Base-by-base conservation (phyloP, 2,329 filamentous ascomycete species). In the Niveomyces coronatus region DNA sequence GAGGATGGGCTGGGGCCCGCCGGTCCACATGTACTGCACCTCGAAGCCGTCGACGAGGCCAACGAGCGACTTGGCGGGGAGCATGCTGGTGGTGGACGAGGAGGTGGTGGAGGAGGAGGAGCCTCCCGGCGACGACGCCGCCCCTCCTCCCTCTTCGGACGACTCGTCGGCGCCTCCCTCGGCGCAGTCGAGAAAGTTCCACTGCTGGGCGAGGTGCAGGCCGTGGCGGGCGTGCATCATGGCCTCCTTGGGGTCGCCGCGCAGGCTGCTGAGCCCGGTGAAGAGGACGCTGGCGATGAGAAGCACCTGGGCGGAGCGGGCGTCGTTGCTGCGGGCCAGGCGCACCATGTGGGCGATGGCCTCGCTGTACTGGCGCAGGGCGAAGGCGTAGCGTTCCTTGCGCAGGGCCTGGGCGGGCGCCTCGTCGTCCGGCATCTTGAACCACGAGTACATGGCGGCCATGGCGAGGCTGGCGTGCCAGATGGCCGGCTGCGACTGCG, bases 401-500 rank as follows among this genome's bases (percentile, higher is more conserved):
- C 35, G 28, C 5, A 31, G 24, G n/a, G 18, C 14, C 13, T 31
- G 28, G n/a, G 11, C 28, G 5, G 14, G 19, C 9, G 28, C 11
- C 18, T 37, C 35, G 28, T 37, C 35, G 3, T 19, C 14, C 2
- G 28, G 27, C 18, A 32, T 38, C 9, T 31, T 32, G 35, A 38
- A 38, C 26, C 36, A 33, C 15, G 32, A 31, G 22, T 39, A 37
- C 36, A 39, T 39, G 31, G 31, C 40, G n/a, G 33, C 36, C 27
- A 39, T 38, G 27, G 39, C 24, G 8, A 41, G 28, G 13, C 39
- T 41, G 17, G 39, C 39, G n/a, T 41, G 39, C 39, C 39, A 41
- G 13, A 41, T 37, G 16, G 39, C 39, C 5, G 39, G 39, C 13
- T 41, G 34, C 14, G 35, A 28, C 28, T 41, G 39, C n/a, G 39